Evolutionary conservation across 1,284 basidiomycete genomes (phyloP), one percentile per base, ranked within the genome.

Genomic region (Puccinia brachypodii): DNA sequence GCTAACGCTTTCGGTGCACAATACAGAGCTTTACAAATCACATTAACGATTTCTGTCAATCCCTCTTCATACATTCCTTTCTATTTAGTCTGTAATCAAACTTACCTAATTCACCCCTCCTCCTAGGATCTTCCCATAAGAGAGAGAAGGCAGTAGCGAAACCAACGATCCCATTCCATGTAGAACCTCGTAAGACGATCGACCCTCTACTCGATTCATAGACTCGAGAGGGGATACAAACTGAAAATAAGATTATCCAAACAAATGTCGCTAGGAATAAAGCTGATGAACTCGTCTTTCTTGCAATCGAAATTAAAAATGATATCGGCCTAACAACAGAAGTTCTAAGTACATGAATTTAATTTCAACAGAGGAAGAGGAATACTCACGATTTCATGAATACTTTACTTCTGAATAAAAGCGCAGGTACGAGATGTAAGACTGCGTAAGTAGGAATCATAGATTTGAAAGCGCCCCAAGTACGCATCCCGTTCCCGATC

Each of bases 81-180:
- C 31, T 31, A 22, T 31, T 62, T 31, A 6, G 11, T 4, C 8
- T 13, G 25, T 11, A 31, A 25, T 62, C 9, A 36, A 28, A 42
- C 72, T 74, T 19, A 81, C 80, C 80, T 53, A 81, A 36, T 74
- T 81, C 80, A 28, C 72, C 73, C 28, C 80, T 73, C 33, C 80
- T 25, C 31, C 80, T 40, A 31, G 80, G 80, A 69, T 81, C 80
- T 31, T 81, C 80, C 80, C 80, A 81, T 38, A 81, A 36, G n/a
- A 81, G 69, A 16, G 80, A 73, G 19, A 76, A 56, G 0, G 80
- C 44, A 42, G 80, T 81, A 1, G 64, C 60, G 60, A 81, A 81
- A 11, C 80, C 80, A 25, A 74, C 58, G n/a, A 76, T 0, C 25
- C 44, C 42, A 58, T 74, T 66, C 44, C 58, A 74, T 28, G 28